Evolutionary conservation across 495 filamentous ascomycete species (phyloP), one percentile per base, ranked within the genome.

Genomic region (Lasiosphaeria hispida): DNA sequence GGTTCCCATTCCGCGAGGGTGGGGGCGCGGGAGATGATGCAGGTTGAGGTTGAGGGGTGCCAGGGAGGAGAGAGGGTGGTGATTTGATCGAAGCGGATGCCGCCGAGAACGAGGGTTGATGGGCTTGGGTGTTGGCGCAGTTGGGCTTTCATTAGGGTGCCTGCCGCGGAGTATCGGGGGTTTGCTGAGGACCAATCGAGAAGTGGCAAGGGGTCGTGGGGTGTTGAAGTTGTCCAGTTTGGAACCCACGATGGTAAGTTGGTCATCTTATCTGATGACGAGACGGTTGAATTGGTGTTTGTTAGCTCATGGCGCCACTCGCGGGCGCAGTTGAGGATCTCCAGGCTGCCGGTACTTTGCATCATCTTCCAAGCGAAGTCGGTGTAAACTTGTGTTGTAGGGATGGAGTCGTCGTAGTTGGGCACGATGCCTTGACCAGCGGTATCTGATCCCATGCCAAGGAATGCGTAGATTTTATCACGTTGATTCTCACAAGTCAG

Each of bases 81-180:
- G 15, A 48, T 30, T 23, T 48, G 15, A 7, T 48, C 45, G 45
- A 48, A 48, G 15, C 45, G 45, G 45, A 48, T 34, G 9, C 45
- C 45, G 45, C 17, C 15, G 45, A 48, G 15, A 15, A 48, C 30
- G 7, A 48, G 17, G 15, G 15, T 17, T 10, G 7, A 19, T 10
- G 45, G 45, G 17, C 17, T 8, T 15, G 18, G 15, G 13, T 15
- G 11, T 30, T 9, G 2, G 7, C 45, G 15, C 7, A 48, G 45
- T 23, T 48, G 9, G 45, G 15, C 17, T 48, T 30, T 30, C 23
- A 30, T 48, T 7, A 48, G 45, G 15, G 13, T 4, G 19, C 45
- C 23, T n/a, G 45, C 45, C 10, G 45, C 45, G 15, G 11, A 10
- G 17, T 48, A 23, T 48, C 2, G 23, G 23, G 15, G 15, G 17